Conservation (phyloP, 208 protist species). For the Trypanosoma theileri region DNA sequence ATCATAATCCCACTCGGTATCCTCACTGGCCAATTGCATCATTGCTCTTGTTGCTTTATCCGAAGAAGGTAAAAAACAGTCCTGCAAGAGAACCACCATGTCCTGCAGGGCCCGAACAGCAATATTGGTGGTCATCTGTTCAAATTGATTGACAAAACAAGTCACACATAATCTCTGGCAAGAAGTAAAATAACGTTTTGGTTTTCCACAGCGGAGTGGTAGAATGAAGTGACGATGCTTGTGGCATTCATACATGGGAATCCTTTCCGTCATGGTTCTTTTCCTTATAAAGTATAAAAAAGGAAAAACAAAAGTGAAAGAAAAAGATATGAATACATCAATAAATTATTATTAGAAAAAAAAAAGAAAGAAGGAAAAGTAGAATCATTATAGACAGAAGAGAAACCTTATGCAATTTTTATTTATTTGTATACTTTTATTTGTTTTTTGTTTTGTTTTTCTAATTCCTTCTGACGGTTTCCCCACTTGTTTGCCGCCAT, state of each 20-base stretch:
- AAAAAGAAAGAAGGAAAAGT: background rate
- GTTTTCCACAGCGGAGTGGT: conserved; percentile 2
- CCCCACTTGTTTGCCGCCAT: too few relatives aligned
- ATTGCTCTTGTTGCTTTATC: conserved; percentile 1
- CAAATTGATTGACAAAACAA: conserved; percentile 23
- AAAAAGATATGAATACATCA: background rate
- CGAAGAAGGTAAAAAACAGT: conserved; percentile 19
- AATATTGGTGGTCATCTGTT: conserved; percentile 4
- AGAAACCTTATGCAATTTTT: background rate
- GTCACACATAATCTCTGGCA: conserved; percentile 20
- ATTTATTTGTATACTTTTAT: too few relatives aligned
- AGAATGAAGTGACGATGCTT: conserved; percentile 25
- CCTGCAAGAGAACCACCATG: conserved; percentile 16
- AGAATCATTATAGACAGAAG: conserved; percentile 7
- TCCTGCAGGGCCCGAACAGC: conserved; percentile 23
- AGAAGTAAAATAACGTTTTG: background rate
- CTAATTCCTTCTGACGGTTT: too few relatives aligned
- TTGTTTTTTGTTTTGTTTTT: too few relatives aligned
- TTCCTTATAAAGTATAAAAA: conserved; percentile 8
- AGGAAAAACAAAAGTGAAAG: background rate
- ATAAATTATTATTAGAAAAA: too few relatives aligned
- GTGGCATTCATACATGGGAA: conserved; percentile 25
- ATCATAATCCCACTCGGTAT: too few relatives aligned
- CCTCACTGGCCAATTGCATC: too few relatives aligned
- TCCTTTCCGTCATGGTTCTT: background rate